A percentile compares a stretch with the other conserved stretches of the same genome.
These are phyloP conservation scores for Trichoderma oligosporum DNA, from an alignment of 2,329 filamentous ascomycete species.

Conservation along the genomic window DNA sequence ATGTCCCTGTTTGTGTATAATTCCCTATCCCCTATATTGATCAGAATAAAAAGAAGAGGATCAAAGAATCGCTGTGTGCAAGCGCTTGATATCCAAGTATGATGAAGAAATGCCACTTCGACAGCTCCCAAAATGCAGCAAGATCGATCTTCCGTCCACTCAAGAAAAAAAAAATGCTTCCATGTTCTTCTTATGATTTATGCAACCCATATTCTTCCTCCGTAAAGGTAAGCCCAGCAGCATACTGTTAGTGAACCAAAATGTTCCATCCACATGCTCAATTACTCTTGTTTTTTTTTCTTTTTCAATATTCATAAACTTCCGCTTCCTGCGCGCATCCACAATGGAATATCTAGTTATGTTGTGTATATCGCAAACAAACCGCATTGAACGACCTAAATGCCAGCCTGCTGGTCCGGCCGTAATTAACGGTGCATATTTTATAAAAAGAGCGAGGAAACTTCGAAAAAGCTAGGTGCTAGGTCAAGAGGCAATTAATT, in stretches of 20 bases:
- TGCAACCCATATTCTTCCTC: not conserved
- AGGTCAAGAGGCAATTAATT: not conserved
- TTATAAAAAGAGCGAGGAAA: not conserved
- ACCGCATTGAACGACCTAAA: not conserved
- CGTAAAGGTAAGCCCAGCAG: not conserved
- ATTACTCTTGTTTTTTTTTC: not conserved
- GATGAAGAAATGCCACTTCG: conserved; percentile 1
- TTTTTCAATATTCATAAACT: not conserved
- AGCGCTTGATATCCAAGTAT: conserved; percentile 15
- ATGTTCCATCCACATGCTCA: not conserved
- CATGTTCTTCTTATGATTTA: not conserved
- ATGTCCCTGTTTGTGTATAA: not conserved
- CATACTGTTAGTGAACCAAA: not conserved
- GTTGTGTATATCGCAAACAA: not conserved
- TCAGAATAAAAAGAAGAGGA: not conserved
- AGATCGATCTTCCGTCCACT: not conserved
- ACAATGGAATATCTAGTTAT: not conserved
- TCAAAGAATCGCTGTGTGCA: conserved; percentile 3
- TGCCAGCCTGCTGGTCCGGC: conserved; percentile 14
- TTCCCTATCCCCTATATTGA: conserved; percentile 9
- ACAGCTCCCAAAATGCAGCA: conserved; percentile 4
- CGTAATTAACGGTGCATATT: not conserved
- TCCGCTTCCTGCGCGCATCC: not conserved
- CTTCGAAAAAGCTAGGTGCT: not conserved
- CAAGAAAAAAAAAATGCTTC: not conserved